Conservation (phyloP, 345 rosid species). For the Rhodamnia rubescens region DNA sequence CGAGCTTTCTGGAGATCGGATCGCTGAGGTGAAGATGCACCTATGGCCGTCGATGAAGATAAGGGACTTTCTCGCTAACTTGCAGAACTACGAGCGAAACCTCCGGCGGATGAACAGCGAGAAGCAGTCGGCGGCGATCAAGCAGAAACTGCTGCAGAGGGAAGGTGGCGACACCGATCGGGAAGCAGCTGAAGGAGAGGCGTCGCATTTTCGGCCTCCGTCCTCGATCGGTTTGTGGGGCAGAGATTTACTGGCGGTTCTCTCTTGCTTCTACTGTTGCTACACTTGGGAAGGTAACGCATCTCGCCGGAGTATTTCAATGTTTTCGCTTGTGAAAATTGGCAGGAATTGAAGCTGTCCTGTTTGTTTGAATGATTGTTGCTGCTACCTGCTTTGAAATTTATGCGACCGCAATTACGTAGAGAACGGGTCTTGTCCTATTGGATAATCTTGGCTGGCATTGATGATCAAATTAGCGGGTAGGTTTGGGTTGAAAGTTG, state of each 20-base stretch:
- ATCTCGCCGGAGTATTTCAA: background rate
- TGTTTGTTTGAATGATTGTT: background rate
- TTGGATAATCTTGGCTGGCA: background rate
- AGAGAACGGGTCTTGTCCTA: background rate
- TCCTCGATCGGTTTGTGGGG: constrained; percentile 1
- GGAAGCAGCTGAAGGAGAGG: background rate
- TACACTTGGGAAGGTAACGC: constrained; percentile 47
- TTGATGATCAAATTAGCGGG: background rate
- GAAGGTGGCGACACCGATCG: background rate
- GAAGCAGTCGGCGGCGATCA: constrained; percentile 5
- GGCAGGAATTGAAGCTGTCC: background rate
- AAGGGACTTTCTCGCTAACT: constrained; percentile 43
- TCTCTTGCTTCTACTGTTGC: constrained; percentile 46
- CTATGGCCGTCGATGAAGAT: constrained; percentile 54
- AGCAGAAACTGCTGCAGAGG: constrained; percentile 21
- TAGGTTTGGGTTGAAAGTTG: background rate
- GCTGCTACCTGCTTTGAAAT: background rate
- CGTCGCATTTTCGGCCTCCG: background rate
- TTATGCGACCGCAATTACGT: background rate
- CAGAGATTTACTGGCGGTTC: constrained; percentile 23
- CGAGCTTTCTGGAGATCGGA: background rate
- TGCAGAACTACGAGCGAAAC: constrained; percentile 49
- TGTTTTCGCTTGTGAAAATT: background rate
- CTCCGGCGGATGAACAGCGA: constrained; percentile 37
- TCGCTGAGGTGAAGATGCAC: constrained; percentile 29